Evolutionary conservation across 208 protist genomes (phyloP).

Genomic region (Trypanosoma mega): DNA sequence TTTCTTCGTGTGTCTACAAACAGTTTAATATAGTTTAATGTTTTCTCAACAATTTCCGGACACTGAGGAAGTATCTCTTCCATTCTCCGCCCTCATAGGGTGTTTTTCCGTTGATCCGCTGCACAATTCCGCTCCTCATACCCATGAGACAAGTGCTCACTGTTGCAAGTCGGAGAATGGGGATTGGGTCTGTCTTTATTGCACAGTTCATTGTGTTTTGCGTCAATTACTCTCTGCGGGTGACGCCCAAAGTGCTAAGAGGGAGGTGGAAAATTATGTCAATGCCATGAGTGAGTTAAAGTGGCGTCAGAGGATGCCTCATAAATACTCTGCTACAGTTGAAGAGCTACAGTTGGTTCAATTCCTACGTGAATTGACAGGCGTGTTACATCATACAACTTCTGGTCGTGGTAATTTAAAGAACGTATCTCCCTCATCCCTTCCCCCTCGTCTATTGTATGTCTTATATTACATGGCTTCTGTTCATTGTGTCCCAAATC

Average conservation of each 20-base stretch:
- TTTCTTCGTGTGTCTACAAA: background rate
- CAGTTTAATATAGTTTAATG: background rate
- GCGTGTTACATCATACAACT: too few relatives aligned
- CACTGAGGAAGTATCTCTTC: background rate
- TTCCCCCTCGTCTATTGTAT: conserved; percentile 9
- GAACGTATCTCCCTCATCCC: background rate
- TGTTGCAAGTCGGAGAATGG: background rate
- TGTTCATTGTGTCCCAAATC: background rate
- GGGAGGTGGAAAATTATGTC: background rate
- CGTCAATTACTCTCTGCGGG: background rate
- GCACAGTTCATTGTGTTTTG: background rate
- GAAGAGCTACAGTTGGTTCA: background rate
- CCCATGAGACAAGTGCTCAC: background rate
- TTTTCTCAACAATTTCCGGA: background rate
- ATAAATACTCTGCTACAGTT: background rate
- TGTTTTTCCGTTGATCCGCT: conserved; percentile 5
- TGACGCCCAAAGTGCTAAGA: background rate
- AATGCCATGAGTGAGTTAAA: background rate
- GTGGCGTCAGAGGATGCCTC: background rate
- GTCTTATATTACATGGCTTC: conserved; percentile 19
- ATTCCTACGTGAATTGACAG: background rate
- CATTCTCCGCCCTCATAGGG: conserved; percentile 13
- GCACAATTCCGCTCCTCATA: too few relatives aligned
- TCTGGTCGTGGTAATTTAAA: background rate
- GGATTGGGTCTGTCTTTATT: background rate